phyloP scores from a whole-genome alignment of 1,284 basidiomycete species.

The Stereum hirsutum region DNA sequence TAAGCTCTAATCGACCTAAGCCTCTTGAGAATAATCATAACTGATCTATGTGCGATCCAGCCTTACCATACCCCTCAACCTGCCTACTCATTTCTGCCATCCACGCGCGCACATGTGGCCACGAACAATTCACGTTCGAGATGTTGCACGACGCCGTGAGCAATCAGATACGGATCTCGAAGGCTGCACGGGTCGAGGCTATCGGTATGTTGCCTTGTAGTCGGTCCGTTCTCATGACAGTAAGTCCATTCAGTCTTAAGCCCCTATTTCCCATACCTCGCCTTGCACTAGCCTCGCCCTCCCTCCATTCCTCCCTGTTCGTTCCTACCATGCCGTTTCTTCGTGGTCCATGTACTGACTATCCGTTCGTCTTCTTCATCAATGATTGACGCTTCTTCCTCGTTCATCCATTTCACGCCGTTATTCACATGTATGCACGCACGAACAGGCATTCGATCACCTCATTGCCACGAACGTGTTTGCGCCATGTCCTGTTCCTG shows the following conservation, averaged over 20 bases:
- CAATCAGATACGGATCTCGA: conserved; percentile 57
- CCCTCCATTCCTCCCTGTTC: too few relatives aligned
- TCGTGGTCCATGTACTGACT: background rate
- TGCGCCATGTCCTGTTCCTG: conserved; percentile 28
- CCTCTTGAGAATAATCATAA: background rate
- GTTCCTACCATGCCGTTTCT: too few relatives aligned
- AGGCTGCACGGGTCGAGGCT: conserved; percentile 60
- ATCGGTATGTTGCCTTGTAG: conserved; percentile 68
- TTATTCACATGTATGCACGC: conserved; percentile 1
- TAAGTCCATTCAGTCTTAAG: conserved; percentile 28
- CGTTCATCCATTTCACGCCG: too few relatives aligned
- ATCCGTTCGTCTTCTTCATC: too few relatives aligned
- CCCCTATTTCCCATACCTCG: background rate
- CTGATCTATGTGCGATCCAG: conserved; percentile 23
- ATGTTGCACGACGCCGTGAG: conserved; percentile 66
- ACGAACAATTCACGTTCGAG: conserved; percentile 67
- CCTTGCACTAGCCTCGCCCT: background rate
- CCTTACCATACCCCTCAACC: conserved; percentile 59
- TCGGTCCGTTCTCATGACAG: conserved; percentile 49
- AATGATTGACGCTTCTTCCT: too few relatives aligned
- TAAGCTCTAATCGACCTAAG: conserved; percentile 20
- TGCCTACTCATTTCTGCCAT: conserved; percentile 65
- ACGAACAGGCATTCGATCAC: conserved; percentile 69
- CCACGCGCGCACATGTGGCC: conserved; percentile 57
- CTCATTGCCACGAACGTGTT: conserved; percentile 48